Conservation (phyloP, 768 basidiomycete genomes). For the Leucogyrophana mollusca region DNA sequence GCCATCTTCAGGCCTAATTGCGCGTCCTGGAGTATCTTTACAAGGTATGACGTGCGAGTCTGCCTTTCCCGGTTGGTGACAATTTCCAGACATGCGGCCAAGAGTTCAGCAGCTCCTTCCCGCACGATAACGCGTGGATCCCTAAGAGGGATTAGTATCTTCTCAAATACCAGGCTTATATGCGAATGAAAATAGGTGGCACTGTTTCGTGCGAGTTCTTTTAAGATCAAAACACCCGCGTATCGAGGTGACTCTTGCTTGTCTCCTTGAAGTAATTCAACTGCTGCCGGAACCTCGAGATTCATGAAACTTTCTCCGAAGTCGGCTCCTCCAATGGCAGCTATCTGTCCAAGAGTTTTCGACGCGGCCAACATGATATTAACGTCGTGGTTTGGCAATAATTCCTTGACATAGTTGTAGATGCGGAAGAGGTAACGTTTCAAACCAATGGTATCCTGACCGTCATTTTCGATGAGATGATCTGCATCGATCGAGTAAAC, state of each 20-base stretch:
- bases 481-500: slow-evolving; percentile 38
- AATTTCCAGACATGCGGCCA: slow-evolving; percentile 92
- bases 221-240: slow-evolving; percentile 90
- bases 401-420: slow-evolving; percentile 89
- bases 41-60: slow-evolving; percentile 61
- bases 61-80: slow-evolving; percentile 73
- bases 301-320: slow-evolving; percentile 91
- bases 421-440: slow-evolving; percentile 81
- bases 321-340: slow-evolving; percentile 75
- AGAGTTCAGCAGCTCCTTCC: slow-evolving; percentile 89
- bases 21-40: slow-evolving; percentile 87
- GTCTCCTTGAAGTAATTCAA: slow-evolving; percentile 77
- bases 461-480: slow-evolving; percentile 71
- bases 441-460: slow-evolving; percentile 79
- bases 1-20: slow-evolving; percentile 76
- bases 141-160: slow-evolving; percentile 86
- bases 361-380: slow-evolving; percentile 94
- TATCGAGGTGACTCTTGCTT: slow-evolving; percentile 80
- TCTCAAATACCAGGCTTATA: slow-evolving; percentile 86
- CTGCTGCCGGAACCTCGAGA: slow-evolving; percentile 81
- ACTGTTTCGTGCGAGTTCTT: slow-evolving; percentile 89
- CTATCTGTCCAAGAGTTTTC: slow-evolving; percentile 88
- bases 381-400: slow-evolving; percentile 88
- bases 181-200: slow-evolving; percentile 86
- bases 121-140: slow-evolving; percentile 89